Conservation (phyloP, 73 alveolate genomes). For the Urostyla sp. region DNA sequence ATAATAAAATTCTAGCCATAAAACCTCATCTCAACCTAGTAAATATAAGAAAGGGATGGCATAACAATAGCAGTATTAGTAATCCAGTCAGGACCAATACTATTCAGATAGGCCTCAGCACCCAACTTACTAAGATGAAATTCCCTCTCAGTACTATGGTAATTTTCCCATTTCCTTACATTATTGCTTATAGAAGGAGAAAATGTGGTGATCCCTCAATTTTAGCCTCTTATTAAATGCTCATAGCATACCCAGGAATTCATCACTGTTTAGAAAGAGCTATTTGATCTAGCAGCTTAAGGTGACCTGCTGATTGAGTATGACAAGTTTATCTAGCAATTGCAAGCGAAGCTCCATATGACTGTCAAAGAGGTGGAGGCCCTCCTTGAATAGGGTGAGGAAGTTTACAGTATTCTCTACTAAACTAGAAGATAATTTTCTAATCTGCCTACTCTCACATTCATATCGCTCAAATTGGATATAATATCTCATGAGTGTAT, state of each 20-base stretch:
- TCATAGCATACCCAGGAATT: not conserved
- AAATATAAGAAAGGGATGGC: no score
- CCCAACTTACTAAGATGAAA: not conserved
- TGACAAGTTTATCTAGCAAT: not conserved
- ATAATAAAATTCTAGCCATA: no score
- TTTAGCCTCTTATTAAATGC: conserved; percentile 40
- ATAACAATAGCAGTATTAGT: no score
- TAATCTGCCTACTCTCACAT: conserved; percentile 19
- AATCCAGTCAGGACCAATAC: no score
- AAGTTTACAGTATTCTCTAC: conserved; percentile 14
- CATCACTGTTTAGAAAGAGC: conserved; percentile 13
- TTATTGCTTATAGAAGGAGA: conserved; percentile 31
- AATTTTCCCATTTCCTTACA: not conserved
- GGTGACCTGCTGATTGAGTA: not conserved
- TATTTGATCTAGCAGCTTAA: conserved; percentile 11
- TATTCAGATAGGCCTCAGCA: no score
- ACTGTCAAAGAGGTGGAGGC: conserved; percentile 7
- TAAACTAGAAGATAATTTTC: conserved; percentile 67
- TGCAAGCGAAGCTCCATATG: not conserved
- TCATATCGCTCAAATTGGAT: conserved; percentile 60
- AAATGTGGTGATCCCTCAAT: conserved; percentile 23
- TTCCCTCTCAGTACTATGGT: conserved; percentile 35
- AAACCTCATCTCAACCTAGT: no score
- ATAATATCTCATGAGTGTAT: conserved; percentile 73
- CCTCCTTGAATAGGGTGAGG: conserved; percentile 8